Percentiles rank a stretch among this genome's conserved stretches.
Conservation (phyloP, 106 monocot species). For the Platanthera guangdongensis region DNA sequence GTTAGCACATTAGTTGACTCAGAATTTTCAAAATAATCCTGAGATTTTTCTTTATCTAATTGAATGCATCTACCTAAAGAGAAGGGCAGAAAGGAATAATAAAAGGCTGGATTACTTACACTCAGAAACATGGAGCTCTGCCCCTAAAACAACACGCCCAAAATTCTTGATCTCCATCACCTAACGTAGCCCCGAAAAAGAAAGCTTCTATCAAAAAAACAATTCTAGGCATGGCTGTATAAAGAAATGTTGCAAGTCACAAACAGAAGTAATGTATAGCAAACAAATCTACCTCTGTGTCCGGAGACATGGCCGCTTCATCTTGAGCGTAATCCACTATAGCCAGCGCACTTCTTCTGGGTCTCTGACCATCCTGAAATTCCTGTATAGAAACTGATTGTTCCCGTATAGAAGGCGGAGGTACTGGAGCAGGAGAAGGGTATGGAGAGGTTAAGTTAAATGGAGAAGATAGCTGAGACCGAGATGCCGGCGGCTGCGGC, state of each 20-base stretch:
- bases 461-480: slow-evolving; percentile 16
- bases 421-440: slow-evolving; percentile 7
- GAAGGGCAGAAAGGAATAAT: background rate
- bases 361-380: slow-evolving; percentile 6
- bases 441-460: slow-evolving; percentile 6
- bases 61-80: background rate
- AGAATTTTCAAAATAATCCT: background rate
- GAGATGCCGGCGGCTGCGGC: slow-evolving; percentile 9
- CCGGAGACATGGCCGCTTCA: slow-evolving; percentile 81
- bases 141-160: slow-evolving; percentile 17
- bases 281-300: slow-evolving; percentile 41
- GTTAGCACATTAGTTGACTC: background rate
- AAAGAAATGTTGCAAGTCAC: background rate
- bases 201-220: background rate
- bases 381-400: background rate
- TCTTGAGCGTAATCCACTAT: slow-evolving; percentile 94
- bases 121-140: slow-evolving; percentile 25
- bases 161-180: slow-evolving; percentile 25
- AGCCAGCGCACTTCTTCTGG: slow-evolving; percentile 26
- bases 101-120: slow-evolving; percentile 23
- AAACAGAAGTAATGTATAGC: background rate
- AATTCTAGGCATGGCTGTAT: background rate
- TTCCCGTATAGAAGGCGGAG: slow-evolving; percentile 4
- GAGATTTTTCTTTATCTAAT: background rate
- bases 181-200: slow-evolving; percentile 19